Evolutionary conservation across 345 rosid genomes (phyloP).

Genomic region (Hibiscus tridactylites): DNA sequence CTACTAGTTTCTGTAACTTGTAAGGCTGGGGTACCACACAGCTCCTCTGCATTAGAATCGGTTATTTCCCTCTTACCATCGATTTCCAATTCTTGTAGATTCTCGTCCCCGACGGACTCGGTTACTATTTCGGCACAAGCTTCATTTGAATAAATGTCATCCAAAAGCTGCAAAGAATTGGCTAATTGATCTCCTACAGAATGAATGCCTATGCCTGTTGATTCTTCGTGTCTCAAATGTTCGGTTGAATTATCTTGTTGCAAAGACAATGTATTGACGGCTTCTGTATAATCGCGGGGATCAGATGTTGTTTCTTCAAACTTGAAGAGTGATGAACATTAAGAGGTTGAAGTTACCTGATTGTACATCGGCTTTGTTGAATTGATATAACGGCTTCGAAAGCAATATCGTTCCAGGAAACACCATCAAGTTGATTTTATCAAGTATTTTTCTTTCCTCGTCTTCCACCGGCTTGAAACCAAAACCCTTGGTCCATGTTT

Average conservation of each 20-base stretch:
- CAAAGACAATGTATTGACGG: neutral
- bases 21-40: neutral
- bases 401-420: slow-evolving; percentile 75
- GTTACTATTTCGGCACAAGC: neutral
- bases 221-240: neutral
- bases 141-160: neutral
- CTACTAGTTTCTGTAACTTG: neutral
- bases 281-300: neutral
- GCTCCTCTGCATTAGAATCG: neutral
- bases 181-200: neutral
- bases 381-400: slow-evolving; percentile 40
- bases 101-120: neutral
- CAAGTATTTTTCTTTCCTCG: slow-evolving; percentile 51
- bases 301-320: slow-evolving; percentile 4
- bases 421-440: slow-evolving; percentile 68
- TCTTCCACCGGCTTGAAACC: slow-evolving; percentile 55
- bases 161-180: slow-evolving; percentile 5
- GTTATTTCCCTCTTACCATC: neutral
- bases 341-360: slow-evolving; percentile 22
- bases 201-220: neutral
- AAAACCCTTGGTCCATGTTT: slow-evolving; percentile 85
- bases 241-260: slow-evolving; percentile 5
- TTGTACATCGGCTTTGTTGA: slow-evolving; percentile 19
- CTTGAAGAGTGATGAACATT: neutral
- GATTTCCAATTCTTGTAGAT: neutral